These are phyloP conservation scores for Xylaria sp. DNA, from an alignment of 2,329 filamentous ascomycete species.

Conservation along the genomic window DNA sequence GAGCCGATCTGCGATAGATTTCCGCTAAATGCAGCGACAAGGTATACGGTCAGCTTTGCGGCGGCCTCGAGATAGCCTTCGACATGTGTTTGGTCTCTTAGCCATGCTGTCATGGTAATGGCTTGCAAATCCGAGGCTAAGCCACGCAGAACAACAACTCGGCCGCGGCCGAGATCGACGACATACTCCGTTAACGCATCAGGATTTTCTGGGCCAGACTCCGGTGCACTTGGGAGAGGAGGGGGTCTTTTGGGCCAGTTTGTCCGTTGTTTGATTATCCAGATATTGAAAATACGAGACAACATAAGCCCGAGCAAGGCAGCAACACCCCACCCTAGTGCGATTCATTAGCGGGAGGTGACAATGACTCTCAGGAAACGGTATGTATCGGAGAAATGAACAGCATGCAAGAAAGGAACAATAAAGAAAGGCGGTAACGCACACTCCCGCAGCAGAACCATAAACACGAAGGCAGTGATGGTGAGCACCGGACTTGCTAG, in stretches of 20 bases:
- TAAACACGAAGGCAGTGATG: conserved; percentile 55
- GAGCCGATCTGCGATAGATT: conserved; percentile 66
- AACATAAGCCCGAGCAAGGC: conserved; percentile 62
- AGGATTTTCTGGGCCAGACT: conserved; percentile 35
- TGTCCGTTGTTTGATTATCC: conserved; percentile 65
- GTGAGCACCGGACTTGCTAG: conserved; percentile 61
- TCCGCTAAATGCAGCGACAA: conserved; percentile 65
- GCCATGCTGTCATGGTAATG: conserved; percentile 67
- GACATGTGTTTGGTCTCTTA: conserved; percentile 61
- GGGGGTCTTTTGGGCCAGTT: conserved; percentile 31
- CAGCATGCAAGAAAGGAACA: neutral
- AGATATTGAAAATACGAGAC: conserved; percentile 66
- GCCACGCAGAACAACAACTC: conserved; percentile 65
- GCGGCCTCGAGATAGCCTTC: conserved; percentile 64
- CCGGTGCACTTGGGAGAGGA: conserved; percentile 17
- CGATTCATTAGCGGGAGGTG: conserved; percentile 20
- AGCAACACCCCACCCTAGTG: conserved; percentile 60
- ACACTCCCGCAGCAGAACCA: conserved; percentile 61
- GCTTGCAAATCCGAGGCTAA: conserved; percentile 67
- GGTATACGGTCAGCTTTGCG: conserved; percentile 68
- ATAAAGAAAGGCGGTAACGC: conserved; percentile 31
- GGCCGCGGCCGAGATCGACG: conserved; percentile 63
- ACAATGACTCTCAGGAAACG: neutral
- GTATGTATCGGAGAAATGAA: neutral
- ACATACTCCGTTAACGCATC: conserved; percentile 58